Evolutionary conservation across 495 filamentous ascomycete genomes (phyloP), one percentile per base, ranked within the genome.

Genomic region (Penicillium nucicola): DNA sequence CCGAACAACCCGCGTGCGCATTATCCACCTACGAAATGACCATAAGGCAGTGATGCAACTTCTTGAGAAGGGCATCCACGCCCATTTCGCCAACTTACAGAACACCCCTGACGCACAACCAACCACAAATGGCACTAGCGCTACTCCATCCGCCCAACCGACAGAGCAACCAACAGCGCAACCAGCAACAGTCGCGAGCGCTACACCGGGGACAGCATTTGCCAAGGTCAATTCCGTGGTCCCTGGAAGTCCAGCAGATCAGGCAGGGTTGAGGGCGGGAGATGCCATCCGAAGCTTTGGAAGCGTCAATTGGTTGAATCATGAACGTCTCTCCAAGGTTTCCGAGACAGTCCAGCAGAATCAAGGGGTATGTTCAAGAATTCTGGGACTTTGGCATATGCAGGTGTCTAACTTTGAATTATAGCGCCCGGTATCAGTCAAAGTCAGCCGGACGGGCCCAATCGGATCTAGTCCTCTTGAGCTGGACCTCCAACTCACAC

Each of bases 21-120:
- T 97, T 42, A 95, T 97, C 39, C 80, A 83, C 57, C 80, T 97
- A 23, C 84, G 85, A 48, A 97, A 96, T 64, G 95, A 99, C 71
- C 90, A 93, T 68, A 97, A 97, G 66, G 83, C 83, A 14, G 69
- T 96, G 32, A 96, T 97, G 89, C 70, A 66, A 43, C 67, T 78
- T 36, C 84, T 97, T 56, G 95, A 97, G 68, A 82, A 80, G 53
- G 84, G 83, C 13, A 77, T 98, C 4, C 89, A 97, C 61, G 84
- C 84, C 41, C 88, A 92, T 44, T 79, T 80, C 48, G 73, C 74
- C 20, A 64, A 58, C 31, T 45, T 75, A 36, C 66, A 70, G 38
- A 64, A 65, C 39, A 52, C 64, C 4, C 62, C 66, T 38, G 55
- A 33, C 34, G 52, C 53, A 37, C 49, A 53, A 5, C 33, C 66